phyloP scores from a whole-genome alignment of 768 basidiomycete species.

The Hericium coralloides region DNA sequence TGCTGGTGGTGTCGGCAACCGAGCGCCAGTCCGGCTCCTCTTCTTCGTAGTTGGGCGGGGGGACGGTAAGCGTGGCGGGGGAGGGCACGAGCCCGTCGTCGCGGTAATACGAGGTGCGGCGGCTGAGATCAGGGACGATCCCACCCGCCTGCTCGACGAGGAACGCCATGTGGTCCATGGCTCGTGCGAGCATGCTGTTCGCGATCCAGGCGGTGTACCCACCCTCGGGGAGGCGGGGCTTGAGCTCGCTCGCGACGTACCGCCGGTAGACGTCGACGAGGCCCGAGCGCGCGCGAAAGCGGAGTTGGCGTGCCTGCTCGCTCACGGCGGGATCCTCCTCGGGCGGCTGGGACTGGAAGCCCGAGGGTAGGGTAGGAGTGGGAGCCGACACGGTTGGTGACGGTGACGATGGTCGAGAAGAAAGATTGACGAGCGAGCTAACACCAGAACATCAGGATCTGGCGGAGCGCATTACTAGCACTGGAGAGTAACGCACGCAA shows the following conservation, averaged over 20 bases:
- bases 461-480: background rate
- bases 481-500: background rate
- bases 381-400: background rate
- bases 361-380: slow-evolving; percentile 16
- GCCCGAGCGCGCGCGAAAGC: slow-evolving; percentile 54
- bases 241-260: slow-evolving; percentile 48
- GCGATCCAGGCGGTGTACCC: slow-evolving; percentile 49
- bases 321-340: slow-evolving; percentile 10
- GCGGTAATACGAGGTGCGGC: slow-evolving; percentile 6
- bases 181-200: slow-evolving; percentile 41
- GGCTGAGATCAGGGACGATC: slow-evolving; percentile 2
- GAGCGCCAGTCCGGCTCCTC: slow-evolving; percentile 20
- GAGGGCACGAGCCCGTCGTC: background rate
- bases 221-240: slow-evolving; percentile 21
- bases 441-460: background rate
- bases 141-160: slow-evolving; percentile 13
- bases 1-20: slow-evolving; percentile 12
- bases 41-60: slow-evolving; percentile 24
- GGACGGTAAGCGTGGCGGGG: slow-evolving; percentile 2
- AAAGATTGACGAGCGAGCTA: too few species aligned
- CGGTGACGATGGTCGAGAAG: background rate
- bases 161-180: slow-evolving; percentile 24
- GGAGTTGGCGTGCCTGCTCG: slow-evolving; percentile 31
- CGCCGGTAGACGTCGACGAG: slow-evolving; percentile 61
- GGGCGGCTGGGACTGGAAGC: slow-evolving; percentile 4